A percentile compares a stretch with the other conserved stretches of the same genome.
These are phyloP conservation scores for Chlorella sp. DNA, from an alignment of 139 green algal species.

Conservation along the genomic window DNA sequence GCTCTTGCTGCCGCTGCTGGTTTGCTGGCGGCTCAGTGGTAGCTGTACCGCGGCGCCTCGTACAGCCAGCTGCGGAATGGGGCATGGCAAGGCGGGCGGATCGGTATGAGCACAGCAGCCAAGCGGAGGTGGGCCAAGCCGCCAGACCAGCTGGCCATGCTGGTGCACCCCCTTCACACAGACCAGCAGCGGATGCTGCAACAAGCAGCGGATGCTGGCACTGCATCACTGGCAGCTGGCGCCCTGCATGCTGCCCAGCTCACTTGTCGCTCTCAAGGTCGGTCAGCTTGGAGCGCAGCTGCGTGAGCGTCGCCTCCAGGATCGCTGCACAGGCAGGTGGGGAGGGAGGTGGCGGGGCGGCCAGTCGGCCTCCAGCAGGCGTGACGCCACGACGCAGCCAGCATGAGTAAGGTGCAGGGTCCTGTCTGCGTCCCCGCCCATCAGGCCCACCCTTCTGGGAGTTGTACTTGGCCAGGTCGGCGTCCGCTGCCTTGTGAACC, in stretches of 20 bases:
- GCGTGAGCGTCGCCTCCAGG: slow-evolving; percentile 38
- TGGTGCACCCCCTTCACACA: too few species aligned
- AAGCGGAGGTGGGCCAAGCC: too few species aligned
- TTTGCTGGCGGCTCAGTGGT: slow-evolving; percentile 14
- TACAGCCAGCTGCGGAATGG: slow-evolving; percentile 67
- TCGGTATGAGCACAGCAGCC: background rate
- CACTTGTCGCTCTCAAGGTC: slow-evolving; percentile 45
- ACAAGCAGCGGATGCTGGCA: background rate
- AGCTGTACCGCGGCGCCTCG: slow-evolving; percentile 64
- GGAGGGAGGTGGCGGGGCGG: background rate
- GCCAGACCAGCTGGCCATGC: too few species aligned
- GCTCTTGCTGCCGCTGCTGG: too few species aligned
- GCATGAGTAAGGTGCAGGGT: background rate
- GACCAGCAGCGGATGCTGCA: background rate
- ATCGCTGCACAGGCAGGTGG: slow-evolving; percentile 17
- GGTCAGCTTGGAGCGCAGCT: slow-evolving; percentile 38
- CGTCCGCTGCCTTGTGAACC: background rate
- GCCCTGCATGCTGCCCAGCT: too few species aligned
- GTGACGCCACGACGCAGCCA: background rate
- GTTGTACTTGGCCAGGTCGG: background rate
- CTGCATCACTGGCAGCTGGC: too few species aligned
- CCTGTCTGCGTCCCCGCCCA: background rate
- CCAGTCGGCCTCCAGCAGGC: background rate
- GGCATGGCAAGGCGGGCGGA: background rate
- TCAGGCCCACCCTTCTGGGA: background rate